Conservation (phyloP, 2,329 filamentous ascomycete species). For the Nemania sp. region DNA sequence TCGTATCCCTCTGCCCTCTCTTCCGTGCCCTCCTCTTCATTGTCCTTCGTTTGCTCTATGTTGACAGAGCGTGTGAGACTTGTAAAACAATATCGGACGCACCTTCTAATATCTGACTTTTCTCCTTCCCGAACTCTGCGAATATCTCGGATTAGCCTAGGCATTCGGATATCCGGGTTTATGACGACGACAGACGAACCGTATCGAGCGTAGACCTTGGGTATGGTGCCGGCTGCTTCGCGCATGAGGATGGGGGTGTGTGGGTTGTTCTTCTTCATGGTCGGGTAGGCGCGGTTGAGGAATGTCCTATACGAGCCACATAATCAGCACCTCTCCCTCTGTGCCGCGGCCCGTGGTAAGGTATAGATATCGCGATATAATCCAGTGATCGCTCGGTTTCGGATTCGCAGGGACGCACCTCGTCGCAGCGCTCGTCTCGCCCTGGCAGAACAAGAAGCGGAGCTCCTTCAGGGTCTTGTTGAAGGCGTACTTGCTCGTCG, state of each 20-base stretch:
- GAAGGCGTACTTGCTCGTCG: constrained; percentile 89
- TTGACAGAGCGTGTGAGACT: too few relatives aligned
- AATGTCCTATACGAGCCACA: constrained; percentile 70
- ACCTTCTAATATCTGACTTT: constrained; percentile 61
- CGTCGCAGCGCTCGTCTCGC: constrained; percentile 84
- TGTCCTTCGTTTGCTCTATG: too few relatives aligned
- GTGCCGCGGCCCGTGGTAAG: not conserved
- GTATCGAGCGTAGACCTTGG: constrained; percentile 90
- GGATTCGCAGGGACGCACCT: constrained; percentile 77
- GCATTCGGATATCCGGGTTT: not conserved
- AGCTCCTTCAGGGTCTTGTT: constrained; percentile 88
- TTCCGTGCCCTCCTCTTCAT: too few relatives aligned
- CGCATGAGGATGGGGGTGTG: constrained; percentile 91
- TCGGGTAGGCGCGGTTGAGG: constrained; percentile 87
- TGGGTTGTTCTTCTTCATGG: constrained; percentile 99
- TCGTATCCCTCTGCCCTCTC: too few relatives aligned
- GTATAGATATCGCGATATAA: not conserved
- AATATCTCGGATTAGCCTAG: constrained; percentile 27
- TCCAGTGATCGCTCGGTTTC: too few relatives aligned
- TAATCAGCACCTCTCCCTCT: not conserved
- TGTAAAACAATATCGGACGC: not conserved
- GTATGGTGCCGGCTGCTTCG: constrained; percentile 83
- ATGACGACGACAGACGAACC: constrained; percentile 63
- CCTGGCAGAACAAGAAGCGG: constrained; percentile 96
- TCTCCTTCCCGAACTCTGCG: constrained; percentile 61